Base-by-base conservation (phyloP, 73 alveolate genomes). In the Stentor roeselii region DNA sequence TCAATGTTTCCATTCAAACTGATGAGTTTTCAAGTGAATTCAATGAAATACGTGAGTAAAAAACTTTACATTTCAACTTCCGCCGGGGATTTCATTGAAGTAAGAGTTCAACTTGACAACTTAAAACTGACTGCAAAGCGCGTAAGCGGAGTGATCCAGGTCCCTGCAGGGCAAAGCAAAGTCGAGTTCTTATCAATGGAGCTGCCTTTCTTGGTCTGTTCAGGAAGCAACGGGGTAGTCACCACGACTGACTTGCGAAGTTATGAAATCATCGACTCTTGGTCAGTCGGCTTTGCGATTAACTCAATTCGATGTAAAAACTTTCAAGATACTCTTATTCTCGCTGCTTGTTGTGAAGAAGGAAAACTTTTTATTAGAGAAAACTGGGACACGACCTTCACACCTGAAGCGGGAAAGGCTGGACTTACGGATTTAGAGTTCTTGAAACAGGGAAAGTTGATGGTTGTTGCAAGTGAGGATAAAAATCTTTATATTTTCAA, bases 361-460 rank as follows among this genome's bases (percentile, higher is more conserved):
- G 99, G 99, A 30, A 88, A 85, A 39, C 61, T 95, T 0, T 85
- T 92, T 14, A 91, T 95, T 36, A 86, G 99, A 59, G 86, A 92
- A 87, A 95, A 95, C 86, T 95, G 99, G 99, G 98, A 95, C 59
- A 94, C 89, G 76, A 86, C 91, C 2, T 86, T 91, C 42, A 82
- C 92, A 86, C 83, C 85, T 60, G 94, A 92, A 75, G 93, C 93
- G 77, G 95, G 97, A n/a, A 75, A 80, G 74, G 78, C 90, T 59
- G 76, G 88, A 34, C 87, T 95, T 75, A 92, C 90, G 42, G 97
- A 93, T 82, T 78, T 95, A 42, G 90, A 93, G 78, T 91, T 95
- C 86, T 86, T 92, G n/a, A 88, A 88, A 83, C 88, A 86, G 83
- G 97, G 95, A 30, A 86, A 86, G 21, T 40, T 90, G 41, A 75